Evolutionary conservation across 2,329 filamentous ascomycete genomes (phyloP), one percentile per base, ranked within the genome.

Genomic region (Fusarium robinianum): DNA sequence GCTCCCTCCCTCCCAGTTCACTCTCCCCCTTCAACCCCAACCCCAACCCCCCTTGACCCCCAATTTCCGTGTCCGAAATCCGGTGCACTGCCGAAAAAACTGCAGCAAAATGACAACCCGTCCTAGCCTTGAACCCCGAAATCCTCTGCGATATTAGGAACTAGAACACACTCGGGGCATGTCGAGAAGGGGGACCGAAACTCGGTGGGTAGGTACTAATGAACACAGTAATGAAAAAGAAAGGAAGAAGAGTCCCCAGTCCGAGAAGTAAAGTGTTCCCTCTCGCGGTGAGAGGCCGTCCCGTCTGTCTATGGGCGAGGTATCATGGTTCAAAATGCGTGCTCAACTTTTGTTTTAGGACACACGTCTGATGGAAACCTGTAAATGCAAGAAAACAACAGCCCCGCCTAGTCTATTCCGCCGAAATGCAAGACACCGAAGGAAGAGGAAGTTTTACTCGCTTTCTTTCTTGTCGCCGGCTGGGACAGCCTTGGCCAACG

Each of bases 401-500:
- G 61, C 67, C 70, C 72, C 67, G 67, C 72, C 70, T 67, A 68
- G 72, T 78, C 75, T 78, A 78, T 77, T 56, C 68, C 69, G 66
- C 69, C 64, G 55, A 72, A 73, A 75, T 75, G 70, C 71, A 71
- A 66, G 64, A 70, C 65, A 67, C 65, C 64, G 55, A 65, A 61
- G 58, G 57, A 58, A 55, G 48, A 60, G 62, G 54, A 60, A 58
- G 57, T 54, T 56, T 65, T 61, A 70, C 60, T 73, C 74, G 66
- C 72, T 70, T 61, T 72, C 73, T 69, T 77, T 76, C 68, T 82
- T 81, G 60, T 72, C 76, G 48, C 65, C 79, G 51, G 47, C 49
- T 18, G 79, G 76, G 51, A 75, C 76, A 51, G 75, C 78, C 72
- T 87, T 87, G 53, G 82, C 72, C 63, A 85, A 66, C 46, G 80